Evolutionary conservation across 2,329 filamentous ascomycete species (phyloP).

Genomic region (Trichophyton mentagrophytes): DNA sequence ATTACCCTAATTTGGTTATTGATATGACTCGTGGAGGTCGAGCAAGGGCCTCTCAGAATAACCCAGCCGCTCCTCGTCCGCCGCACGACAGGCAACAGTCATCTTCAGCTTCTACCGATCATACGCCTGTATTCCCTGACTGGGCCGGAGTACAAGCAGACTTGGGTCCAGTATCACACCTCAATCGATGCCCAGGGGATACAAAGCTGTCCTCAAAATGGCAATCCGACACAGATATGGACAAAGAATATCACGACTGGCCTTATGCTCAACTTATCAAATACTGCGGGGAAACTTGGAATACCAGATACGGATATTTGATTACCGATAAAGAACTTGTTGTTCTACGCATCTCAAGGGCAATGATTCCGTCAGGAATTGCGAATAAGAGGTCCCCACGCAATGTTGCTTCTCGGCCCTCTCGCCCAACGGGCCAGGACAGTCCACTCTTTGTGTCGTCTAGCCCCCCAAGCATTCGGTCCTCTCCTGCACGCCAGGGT

Average conservation of each 20-base stretch:
- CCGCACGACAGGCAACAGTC: not conserved
- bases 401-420: not conserved
- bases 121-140: not conserved
- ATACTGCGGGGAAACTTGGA: not conserved
- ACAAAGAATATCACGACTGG: not conserved
- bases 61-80: not conserved
- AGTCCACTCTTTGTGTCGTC: not conserved
- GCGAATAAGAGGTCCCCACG: slow-evolving; percentile 1
- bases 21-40: slow-evolving; percentile 8
- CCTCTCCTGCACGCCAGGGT: not conserved
- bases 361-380: slow-evolving; percentile 3
- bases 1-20: not conserved
- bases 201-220: not conserved
- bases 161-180: too few species aligned
- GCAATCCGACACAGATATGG: not conserved
- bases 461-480: not conserved
- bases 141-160: not conserved
- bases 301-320: slow-evolving; percentile 9
- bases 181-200: not conserved
- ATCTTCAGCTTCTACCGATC: not conserved
- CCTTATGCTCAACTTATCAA: not conserved
- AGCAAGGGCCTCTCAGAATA: not conserved
- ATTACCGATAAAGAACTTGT: slow-evolving; percentile 8
- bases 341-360: slow-evolving; percentile 7
- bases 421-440: not conserved